Percentiles rank a stretch among this genome's conserved stretches.
Evolutionary conservation across 208 protist species (phyloP).

Genomic region (Trypanosoma cruzi): DNA sequence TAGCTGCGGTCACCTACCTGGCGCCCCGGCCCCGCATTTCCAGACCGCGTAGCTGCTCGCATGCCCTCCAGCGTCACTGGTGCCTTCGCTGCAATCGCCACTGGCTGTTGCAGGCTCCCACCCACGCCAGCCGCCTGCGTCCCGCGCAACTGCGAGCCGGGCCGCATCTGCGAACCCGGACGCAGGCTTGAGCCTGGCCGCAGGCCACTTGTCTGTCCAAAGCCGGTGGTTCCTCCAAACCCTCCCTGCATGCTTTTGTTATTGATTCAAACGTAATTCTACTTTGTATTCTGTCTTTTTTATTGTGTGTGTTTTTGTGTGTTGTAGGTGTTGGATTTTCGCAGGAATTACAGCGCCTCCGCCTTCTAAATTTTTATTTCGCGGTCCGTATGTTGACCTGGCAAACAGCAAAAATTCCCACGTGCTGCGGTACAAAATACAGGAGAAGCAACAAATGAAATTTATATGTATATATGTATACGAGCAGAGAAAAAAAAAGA

Average conservation of each 20-base stretch:
- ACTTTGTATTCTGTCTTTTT: background rate
- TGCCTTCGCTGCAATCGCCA: conserved; percentile 66
- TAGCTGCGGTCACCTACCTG: conserved; percentile 92
- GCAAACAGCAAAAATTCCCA: background rate
- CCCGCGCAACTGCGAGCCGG: conserved; percentile 66
- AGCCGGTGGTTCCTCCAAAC: conserved; percentile 12
- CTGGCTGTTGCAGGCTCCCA: conserved; percentile 78
- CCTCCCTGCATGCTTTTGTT: conserved; percentile 14
- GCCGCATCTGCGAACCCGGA: conserved; percentile 76
- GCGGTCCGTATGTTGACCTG: background rate
- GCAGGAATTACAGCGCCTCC: background rate
- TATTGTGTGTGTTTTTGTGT: background rate
- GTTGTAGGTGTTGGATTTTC: background rate
- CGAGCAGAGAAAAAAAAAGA: conserved; percentile 17
- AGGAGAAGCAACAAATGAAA: background rate
- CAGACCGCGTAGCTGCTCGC: conserved; percentile 72
- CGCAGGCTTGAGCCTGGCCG: conserved; percentile 33
- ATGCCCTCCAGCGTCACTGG: conserved; percentile 84
- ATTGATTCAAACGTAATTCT: background rate
- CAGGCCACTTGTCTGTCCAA: conserved; percentile 42
- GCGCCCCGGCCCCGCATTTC: conserved; percentile 75
- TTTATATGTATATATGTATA: no score
- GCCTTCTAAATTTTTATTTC: background rate
- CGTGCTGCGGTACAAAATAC: background rate
- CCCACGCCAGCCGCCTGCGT: conserved; percentile 77